phyloP scores from a whole-genome alignment of 169 alveolate genomes.

The Plasmodium coatneyi region DNA sequence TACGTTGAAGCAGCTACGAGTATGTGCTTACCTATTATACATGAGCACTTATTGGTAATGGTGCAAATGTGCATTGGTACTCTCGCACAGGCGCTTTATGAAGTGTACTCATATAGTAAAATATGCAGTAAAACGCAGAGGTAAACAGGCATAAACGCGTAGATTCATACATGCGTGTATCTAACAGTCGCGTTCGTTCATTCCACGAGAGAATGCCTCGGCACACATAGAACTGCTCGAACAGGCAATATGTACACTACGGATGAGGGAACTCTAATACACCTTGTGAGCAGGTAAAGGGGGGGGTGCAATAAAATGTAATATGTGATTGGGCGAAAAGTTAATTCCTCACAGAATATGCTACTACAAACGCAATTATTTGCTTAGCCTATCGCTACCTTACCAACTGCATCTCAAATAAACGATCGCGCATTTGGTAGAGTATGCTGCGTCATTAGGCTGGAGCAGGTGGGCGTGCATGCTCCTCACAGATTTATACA shows the following conservation, averaged over 20 bases:
- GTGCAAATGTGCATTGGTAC: background rate
- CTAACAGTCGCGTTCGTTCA: background rate
- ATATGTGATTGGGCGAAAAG: background rate
- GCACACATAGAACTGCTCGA: background rate
- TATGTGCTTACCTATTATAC: background rate
- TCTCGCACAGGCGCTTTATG: background rate
- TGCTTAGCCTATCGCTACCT: background rate
- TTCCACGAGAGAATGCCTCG: background rate
- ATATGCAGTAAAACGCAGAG: background rate
- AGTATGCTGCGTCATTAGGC: background rate
- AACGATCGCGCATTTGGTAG: background rate
- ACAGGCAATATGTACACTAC: background rate
- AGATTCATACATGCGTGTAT: background rate
- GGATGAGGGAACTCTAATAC: background rate
- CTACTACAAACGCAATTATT: background rate
- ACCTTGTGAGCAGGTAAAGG: background rate
- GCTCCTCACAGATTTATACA: background rate
- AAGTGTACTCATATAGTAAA: background rate
- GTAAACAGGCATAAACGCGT: background rate
- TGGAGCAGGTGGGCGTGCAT: background rate
- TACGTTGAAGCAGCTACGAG: background rate
- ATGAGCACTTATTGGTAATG: background rate
- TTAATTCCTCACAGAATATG: background rate
- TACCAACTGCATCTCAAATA: background rate
- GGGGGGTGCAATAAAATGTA: background rate